These are phyloP conservation scores for Xylaria sp. DNA, from an alignment of 2,329 filamentous ascomycete genomes.

Conservation along the genomic window DNA sequence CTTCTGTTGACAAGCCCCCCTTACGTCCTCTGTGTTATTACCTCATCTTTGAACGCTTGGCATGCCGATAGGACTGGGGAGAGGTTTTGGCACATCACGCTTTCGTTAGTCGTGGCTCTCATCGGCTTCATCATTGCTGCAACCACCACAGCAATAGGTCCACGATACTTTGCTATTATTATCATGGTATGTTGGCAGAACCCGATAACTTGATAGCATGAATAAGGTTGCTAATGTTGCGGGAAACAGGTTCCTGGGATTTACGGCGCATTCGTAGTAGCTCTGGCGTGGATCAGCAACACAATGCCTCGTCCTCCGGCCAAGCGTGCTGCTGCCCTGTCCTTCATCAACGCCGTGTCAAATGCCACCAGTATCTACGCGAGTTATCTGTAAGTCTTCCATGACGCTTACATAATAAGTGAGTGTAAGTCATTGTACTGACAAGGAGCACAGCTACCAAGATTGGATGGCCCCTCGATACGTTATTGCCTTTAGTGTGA, in stretches of 20 bases:
- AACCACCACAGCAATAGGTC: conserved; percentile 66
- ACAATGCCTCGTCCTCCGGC: conserved; percentile 79
- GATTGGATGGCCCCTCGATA: conserved; percentile 56
- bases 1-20: conserved; percentile 73
- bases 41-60: conserved; percentile 72
- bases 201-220: background rate
- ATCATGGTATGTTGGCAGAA: conserved; percentile 64
- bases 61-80: conserved; percentile 78
- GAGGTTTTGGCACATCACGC: conserved; percentile 72
- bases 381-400: conserved; percentile 37
- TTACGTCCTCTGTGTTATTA: conserved; percentile 70
- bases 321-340: conserved; percentile 75
- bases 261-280: conserved; percentile 74
- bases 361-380: conserved; percentile 78
- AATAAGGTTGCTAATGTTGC: conserved; percentile 5
- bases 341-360: conserved; percentile 78
- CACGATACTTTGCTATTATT: conserved; percentile 77
- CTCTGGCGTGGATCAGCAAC: conserved; percentile 79
- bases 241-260: conserved; percentile 62
- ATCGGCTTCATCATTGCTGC: conserved; percentile 74
- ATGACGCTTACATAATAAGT: background rate
- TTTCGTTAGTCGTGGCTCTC: conserved; percentile 70
- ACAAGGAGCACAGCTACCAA: conserved; percentile 69
- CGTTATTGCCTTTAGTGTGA: conserved; percentile 72
- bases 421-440: conserved; percentile 5